These are phyloP conservation scores for Linum lewisii DNA, from an alignment of 345 rosid genomes.

Conservation along the genomic window DNA sequence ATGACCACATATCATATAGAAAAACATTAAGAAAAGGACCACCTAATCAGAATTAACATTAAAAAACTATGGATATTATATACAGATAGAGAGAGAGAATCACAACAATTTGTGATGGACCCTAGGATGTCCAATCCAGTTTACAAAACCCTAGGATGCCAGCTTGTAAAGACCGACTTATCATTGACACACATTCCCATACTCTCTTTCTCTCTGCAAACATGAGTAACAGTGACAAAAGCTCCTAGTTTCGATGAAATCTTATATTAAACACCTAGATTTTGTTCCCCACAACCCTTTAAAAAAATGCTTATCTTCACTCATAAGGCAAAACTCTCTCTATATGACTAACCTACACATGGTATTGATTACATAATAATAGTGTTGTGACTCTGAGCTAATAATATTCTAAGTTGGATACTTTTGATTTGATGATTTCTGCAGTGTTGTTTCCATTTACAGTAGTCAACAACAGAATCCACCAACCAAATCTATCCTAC, in stretches of 20 bases:
- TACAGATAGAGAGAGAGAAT: not conserved
- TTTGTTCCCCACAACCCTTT: not conserved
- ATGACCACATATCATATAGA: conserved; percentile 16
- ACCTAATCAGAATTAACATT: conserved; percentile 3
- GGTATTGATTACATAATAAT: too few species aligned
- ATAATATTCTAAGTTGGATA: too few species aligned
- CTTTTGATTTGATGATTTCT: too few species aligned
- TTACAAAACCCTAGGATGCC: not conserved
- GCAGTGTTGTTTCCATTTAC: too few species aligned
- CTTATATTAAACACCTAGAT: not conserved
- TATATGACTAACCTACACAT: not conserved
- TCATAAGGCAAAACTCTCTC: not conserved
- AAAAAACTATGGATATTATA: not conserved
- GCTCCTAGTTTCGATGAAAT: not conserved
- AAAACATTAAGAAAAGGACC: conserved; percentile 23
- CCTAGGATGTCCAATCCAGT: not conserved
- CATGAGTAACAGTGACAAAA: not conserved
- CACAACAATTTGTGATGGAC: not conserved
- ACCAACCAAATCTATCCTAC: not conserved
- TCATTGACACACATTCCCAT: conserved; percentile 1
- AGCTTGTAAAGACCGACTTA: not conserved
- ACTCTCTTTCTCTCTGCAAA: not conserved
- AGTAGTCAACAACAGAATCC: not conserved
- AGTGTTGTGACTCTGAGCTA: too few species aligned
- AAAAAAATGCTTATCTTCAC: not conserved